A percentile compares a stretch with the other conserved stretches of the same genome.
phyloP scores from a whole-genome alignment of 306 rosid species.

The Lupinus albus region DNA sequence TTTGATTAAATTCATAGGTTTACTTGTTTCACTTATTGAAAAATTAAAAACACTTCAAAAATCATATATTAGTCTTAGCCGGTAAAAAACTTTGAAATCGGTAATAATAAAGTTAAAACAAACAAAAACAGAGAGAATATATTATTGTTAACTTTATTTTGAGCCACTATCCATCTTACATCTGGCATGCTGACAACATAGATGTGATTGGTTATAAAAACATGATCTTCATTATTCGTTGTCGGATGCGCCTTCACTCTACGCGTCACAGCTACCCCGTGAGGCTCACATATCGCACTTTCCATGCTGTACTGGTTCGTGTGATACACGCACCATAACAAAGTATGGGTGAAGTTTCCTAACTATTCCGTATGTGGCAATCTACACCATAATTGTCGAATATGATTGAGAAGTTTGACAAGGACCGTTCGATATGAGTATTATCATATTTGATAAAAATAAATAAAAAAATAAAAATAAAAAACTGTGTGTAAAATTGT shows the following conservation, averaged over 20 bases:
- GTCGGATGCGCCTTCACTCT: constrained; percentile 37
- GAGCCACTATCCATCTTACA: constrained; percentile 41
- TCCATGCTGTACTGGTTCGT: constrained; percentile 10
- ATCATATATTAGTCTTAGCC: too few relatives aligned
- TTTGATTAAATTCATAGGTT: too few relatives aligned
- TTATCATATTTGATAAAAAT: too few relatives aligned
- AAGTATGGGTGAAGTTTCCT: neutral
- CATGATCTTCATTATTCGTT: neutral
- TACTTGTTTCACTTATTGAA: too few relatives aligned
- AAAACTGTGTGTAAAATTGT: neutral
- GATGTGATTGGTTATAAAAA: constrained; percentile 35
- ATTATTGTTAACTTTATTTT: neutral
- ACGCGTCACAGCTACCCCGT: neutral
- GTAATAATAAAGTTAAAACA: too few relatives aligned
- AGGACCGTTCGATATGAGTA: constrained; percentile 35
- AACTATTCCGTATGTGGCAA: constrained; percentile 36
- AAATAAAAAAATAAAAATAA: neutral
- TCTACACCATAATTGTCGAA: constrained; percentile 25
- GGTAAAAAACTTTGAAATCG: too few relatives aligned
- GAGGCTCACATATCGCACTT: neutral
- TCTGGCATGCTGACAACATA: constrained; percentile 33
- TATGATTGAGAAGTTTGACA: neutral
- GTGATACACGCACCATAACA: neutral
- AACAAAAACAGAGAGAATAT: too few relatives aligned
- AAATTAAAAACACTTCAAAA: too few relatives aligned